A percentile compares a stretch with the other conserved stretches of the same genome.
Conservation (phyloP, 129 eudicot species). For the Kitagawia praeruptora region DNA sequence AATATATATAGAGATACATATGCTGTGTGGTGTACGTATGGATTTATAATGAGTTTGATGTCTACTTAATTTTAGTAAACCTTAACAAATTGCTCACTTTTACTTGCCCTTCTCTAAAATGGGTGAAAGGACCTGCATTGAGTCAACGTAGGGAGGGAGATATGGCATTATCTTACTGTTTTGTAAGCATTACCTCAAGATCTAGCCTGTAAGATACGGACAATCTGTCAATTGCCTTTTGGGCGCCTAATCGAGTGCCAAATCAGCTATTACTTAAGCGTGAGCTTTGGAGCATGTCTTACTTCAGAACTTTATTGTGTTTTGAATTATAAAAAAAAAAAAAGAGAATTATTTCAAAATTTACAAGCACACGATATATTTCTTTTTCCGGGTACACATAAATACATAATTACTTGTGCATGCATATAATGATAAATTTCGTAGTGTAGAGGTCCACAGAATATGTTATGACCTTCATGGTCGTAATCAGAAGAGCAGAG, state of each 20-base stretch:
- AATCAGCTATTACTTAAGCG: neutral
- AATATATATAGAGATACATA: neutral
- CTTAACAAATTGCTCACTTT: neutral
- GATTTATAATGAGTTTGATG: neutral
- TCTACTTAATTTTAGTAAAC: neutral
- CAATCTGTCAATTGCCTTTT: neutral
- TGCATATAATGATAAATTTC: neutral
- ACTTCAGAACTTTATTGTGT: neutral
- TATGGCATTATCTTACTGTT: neutral
- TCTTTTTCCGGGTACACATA: neutral
- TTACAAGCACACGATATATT: neutral
- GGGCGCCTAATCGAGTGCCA: neutral
- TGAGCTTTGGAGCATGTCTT: neutral
- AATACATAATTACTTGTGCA: neutral
- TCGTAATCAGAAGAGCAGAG: neutral
- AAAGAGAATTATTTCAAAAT: neutral
- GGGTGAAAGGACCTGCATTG: neutral
- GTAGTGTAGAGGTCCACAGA: neutral
- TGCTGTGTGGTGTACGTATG: neutral
- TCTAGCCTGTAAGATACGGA: neutral
- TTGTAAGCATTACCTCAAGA: neutral
- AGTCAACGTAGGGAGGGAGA: neutral
- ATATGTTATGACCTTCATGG: neutral
- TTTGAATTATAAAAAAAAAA: too few species aligned
- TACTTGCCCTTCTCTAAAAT: neutral